These are phyloP conservation scores for Gymnopus androsaceus DNA, from an alignment of 1,284 basidiomycete genomes.

Conservation along the genomic window DNA sequence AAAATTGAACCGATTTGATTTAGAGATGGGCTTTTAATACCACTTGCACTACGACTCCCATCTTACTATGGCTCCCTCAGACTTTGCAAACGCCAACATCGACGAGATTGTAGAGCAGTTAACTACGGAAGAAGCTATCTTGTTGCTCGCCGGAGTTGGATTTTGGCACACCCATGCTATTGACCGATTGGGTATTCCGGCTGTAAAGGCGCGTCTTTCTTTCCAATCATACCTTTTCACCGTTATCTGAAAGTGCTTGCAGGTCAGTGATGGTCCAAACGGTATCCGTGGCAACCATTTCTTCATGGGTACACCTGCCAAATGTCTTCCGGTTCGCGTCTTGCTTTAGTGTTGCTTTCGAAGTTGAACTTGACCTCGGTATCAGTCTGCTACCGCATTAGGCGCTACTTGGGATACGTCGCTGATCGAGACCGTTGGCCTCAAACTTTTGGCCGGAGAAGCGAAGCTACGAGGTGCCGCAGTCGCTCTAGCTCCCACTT, in stretches of 20 bases:
- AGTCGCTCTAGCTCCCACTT: constrained; percentile 74
- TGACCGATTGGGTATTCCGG: constrained; percentile 66
- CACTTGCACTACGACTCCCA: neutral
- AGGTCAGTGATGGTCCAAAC: constrained; percentile 78
- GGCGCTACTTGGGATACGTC: constrained; percentile 75
- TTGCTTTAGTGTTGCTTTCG: neutral
- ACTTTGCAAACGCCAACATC: constrained; percentile 65
- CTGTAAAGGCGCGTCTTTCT: constrained; percentile 56
- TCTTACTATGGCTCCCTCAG: constrained; percentile 59
- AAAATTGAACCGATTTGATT: neutral
- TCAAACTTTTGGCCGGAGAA: constrained; percentile 69
- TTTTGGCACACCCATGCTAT: constrained; percentile 76
- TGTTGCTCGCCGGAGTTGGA: constrained; percentile 69
- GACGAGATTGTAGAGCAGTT: constrained; percentile 62
- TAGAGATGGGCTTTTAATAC: neutral
- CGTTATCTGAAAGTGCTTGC: neutral
- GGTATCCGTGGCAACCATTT: constrained; percentile 63
- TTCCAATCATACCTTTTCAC: neutral
- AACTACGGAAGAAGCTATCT: constrained; percentile 71
- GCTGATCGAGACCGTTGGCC: constrained; percentile 63
- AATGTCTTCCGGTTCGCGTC: constrained; percentile 52
- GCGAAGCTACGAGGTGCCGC: constrained; percentile 70
- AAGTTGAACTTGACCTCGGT: neutral
- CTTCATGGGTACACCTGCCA: constrained; percentile 65
- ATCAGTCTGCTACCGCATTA: constrained; percentile 63